A percentile compares a stretch with the other conserved stretches of the same genome.
Evolutionary conservation across 2,329 filamentous ascomycete species (phyloP).

Genomic region (Waltergamsia citrina): DNA sequence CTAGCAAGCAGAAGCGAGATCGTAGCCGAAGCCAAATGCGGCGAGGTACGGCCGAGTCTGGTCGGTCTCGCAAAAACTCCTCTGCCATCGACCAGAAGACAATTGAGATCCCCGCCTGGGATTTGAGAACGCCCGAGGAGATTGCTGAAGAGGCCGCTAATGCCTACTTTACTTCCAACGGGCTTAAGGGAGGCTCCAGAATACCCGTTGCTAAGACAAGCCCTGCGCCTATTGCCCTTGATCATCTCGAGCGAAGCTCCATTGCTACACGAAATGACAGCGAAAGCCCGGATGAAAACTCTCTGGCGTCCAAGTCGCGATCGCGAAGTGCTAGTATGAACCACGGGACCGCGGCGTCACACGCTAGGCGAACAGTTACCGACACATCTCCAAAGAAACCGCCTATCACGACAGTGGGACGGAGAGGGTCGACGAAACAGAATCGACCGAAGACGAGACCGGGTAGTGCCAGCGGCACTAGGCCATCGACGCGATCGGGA

Average conservation of each 20-base stretch:
- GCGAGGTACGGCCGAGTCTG: conserved; percentile 20
- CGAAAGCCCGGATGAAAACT: conserved; percentile 44
- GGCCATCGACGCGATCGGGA: conserved; percentile 55
- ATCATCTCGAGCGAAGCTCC: conserved; percentile 65
- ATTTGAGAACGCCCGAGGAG: conserved; percentile 70
- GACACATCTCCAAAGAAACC: conserved; percentile 47
- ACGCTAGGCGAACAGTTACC: conserved; percentile 30
- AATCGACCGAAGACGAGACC: conserved; percentile 56
- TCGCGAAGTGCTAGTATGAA: conserved; percentile 62
- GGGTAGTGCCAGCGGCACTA: conserved; percentile 39
- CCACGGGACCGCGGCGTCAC: conserved; percentile 17
- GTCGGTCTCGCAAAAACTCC: conserved; percentile 35
- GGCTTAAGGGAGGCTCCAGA: conserved; percentile 57
- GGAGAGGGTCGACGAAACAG: conserved; percentile 35
- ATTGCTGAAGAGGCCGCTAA: conserved; percentile 51
- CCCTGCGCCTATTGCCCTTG: conserved; percentile 62
- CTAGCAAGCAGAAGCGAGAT: conserved; percentile 36
- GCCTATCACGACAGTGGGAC: conserved; percentile 16
- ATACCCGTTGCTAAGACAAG: conserved; percentile 82
- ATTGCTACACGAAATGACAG: conserved; percentile 54
- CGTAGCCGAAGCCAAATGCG: conserved; percentile 23
- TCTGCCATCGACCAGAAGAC: conserved; percentile 25
- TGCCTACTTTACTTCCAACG: conserved; percentile 41
- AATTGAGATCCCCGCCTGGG: conserved; percentile 47
- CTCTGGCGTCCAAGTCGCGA: conserved; percentile 51